Evolutionary conservation across 2,329 filamentous ascomycete species (phyloP).

Genomic region (Xylaria sp.): DNA sequence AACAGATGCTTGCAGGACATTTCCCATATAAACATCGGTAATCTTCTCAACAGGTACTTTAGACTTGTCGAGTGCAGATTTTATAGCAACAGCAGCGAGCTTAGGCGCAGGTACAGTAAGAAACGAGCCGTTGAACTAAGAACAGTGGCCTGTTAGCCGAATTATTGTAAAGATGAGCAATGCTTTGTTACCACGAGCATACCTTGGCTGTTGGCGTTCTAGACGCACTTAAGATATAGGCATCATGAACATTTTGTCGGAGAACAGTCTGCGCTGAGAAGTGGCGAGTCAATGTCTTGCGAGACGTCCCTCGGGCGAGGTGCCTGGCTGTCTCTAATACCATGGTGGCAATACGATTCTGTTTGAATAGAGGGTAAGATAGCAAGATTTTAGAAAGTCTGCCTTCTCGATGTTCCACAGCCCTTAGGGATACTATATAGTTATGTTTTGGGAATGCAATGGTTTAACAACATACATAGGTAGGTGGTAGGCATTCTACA

Average conservation of each 20-base stretch:
- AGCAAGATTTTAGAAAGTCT: background rate
- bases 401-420: background rate
- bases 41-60: slow-evolving; percentile 83
- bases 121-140: slow-evolving; percentile 93
- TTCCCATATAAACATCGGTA: slow-evolving; percentile 96
- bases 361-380: background rate
- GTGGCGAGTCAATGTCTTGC: slow-evolving; percentile 51
- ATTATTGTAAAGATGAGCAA: background rate
- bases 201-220: slow-evolving; percentile 93
- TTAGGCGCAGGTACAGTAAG: slow-evolving; percentile 84
- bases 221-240: slow-evolving; percentile 91
- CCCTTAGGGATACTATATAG: background rate
- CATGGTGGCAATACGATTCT: slow-evolving; percentile 39
- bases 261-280: slow-evolving; percentile 61
- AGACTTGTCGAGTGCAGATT: slow-evolving; percentile 87
- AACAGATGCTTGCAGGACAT: slow-evolving; percentile 84
- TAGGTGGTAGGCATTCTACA: slow-evolving; percentile 5
- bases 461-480: background rate
- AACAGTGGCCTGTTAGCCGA: slow-evolving; percentile 12
- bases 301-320: slow-evolving; percentile 41
- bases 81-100: slow-evolving; percentile 91
- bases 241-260: slow-evolving; percentile 81
- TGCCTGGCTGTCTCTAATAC: slow-evolving; percentile 43
- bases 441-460: background rate
- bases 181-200: slow-evolving; percentile 32